Evolutionary conservation across 352 stramenopile species (phyloP), one percentile per base, ranked within the genome.

Genomic region (Phytophthora europaea): DNA sequence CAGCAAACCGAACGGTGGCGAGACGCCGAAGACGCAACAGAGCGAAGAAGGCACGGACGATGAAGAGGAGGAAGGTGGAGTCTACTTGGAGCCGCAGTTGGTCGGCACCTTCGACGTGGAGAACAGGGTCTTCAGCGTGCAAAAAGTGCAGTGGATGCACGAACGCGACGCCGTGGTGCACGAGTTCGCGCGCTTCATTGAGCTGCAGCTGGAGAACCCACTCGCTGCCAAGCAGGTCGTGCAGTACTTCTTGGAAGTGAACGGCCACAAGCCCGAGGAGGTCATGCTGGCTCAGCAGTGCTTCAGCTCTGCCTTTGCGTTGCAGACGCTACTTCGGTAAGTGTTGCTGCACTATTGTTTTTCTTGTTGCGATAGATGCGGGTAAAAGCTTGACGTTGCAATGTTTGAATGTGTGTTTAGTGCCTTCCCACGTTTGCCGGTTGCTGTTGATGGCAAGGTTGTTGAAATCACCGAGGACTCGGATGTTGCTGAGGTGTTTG

Each of bases 251-350:
- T 71, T 93, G 33, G 53, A 87, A 38, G 61, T 48, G 15, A 95
- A 95, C 34, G 85, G 84, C 8, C 81, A 92, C 65, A 76, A 76
- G 40, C 3, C 65, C 9, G 72, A 82, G 34, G 73, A 89, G 7
- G 38, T 69, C 13, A 68, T 75, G 47, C 47, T 70, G 16, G 88
- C 85, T 8, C 78, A 95, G 72, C 85, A 94, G 78, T 92, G 85
- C 64, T 91, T 94, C 57, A 93, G 88, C 68, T 83, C 85, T 51
- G 88, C 87, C 18, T 95, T 95, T 59, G 84, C 88, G 0, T 72
- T 95, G 22, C 88, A 95, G 64, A 93, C 87, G 18, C 54, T 94
- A n/a, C 58, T 95, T 20, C 76, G 82, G 79, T 89, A 59, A 54
- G 73, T 67, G 6, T 51, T 4, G 3, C 38, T 65, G 47, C 3